These are phyloP conservation scores for Tephrocybe rancida DNA, from an alignment of 768 basidiomycete species.

Conservation along the genomic window DNA sequence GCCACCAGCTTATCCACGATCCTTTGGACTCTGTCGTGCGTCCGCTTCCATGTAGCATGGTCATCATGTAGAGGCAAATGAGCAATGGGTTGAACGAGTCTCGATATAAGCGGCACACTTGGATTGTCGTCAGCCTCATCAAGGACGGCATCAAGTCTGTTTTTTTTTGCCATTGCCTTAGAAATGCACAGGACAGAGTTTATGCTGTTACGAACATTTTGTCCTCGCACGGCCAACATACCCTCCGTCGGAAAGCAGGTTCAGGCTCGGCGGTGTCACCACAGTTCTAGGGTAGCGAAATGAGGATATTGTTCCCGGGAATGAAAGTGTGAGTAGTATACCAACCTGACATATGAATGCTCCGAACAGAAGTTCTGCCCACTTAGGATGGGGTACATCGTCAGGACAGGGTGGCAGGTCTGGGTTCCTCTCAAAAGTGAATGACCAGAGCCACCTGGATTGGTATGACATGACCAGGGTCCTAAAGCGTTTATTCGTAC, in stretches of 20 bases:
- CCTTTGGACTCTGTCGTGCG: neutral
- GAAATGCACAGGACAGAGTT: too few relatives aligned
- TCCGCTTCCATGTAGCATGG: neutral
- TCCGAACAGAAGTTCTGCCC: conserved; percentile 5
- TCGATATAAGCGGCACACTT: neutral
- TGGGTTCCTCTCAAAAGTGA: neutral
- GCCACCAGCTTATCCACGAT: neutral
- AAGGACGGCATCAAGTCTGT: neutral
- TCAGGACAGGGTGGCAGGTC: neutral
- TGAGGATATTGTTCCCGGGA: neutral
- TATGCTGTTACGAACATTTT: neutral
- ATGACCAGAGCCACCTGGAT: neutral
- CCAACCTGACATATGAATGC: neutral
- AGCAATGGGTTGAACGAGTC: neutral
- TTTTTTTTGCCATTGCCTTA: neutral
- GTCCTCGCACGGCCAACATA: neutral
- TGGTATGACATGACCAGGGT: neutral
- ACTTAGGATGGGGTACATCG: conserved; percentile 1
- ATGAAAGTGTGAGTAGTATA: neutral
- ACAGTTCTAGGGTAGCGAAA: neutral
- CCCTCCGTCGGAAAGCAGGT: neutral
- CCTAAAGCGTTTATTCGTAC: neutral
- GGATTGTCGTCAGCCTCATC: neutral
- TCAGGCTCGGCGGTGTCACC: neutral
- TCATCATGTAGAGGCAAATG: neutral